These are phyloP conservation scores for Guyanaporus albipodus DNA, from an alignment of 768 basidiomycete species.

Conservation along the genomic window DNA sequence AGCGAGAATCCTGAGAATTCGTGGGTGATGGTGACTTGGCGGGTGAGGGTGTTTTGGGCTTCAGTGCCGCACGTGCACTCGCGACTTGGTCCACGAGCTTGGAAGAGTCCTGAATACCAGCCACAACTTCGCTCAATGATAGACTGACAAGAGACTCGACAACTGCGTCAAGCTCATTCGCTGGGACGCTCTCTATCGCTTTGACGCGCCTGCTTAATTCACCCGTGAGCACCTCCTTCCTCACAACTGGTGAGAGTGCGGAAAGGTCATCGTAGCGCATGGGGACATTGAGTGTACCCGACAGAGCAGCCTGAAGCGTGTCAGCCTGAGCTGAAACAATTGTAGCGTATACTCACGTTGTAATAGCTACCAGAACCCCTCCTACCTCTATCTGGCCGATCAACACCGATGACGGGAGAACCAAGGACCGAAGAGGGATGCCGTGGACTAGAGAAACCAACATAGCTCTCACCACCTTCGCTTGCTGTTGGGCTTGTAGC, in stretches of 20 bases:
- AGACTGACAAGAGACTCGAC: slow-evolving; percentile 70
- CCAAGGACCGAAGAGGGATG: slow-evolving; percentile 46
- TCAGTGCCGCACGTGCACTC: slow-evolving; percentile 33
- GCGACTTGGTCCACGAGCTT: slow-evolving; percentile 65
- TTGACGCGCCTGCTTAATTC: slow-evolving; percentile 77
- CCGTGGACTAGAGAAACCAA: slow-evolving; percentile 73
- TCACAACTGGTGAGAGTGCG: slow-evolving; percentile 78
- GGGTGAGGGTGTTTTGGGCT: slow-evolving; percentile 38
- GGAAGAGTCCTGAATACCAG: slow-evolving; percentile 65
- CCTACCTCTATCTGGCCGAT: slow-evolving; percentile 61
- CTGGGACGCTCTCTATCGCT: slow-evolving; percentile 47
- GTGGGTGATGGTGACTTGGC: slow-evolving; percentile 52
- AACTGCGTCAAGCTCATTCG: slow-evolving; percentile 55
- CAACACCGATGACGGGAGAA: slow-evolving; percentile 52
- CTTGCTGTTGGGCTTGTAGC: slow-evolving; percentile 82
- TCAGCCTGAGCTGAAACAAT: slow-evolving; percentile 5
- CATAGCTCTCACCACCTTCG: slow-evolving; percentile 74
- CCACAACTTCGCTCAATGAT: slow-evolving; percentile 72
- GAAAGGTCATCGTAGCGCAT: slow-evolving; percentile 88
- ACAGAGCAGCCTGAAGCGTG: slow-evolving; percentile 62
- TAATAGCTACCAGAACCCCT: slow-evolving; percentile 86
- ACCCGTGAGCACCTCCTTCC: slow-evolving; percentile 80
- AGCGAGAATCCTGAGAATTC: slow-evolving; percentile 65
- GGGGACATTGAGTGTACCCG: slow-evolving; percentile 74
- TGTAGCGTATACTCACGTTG: slow-evolving; percentile 46